Base-by-base conservation (phyloP, 805 yeast genomes). In the Candida silvicultrix region DNA sequence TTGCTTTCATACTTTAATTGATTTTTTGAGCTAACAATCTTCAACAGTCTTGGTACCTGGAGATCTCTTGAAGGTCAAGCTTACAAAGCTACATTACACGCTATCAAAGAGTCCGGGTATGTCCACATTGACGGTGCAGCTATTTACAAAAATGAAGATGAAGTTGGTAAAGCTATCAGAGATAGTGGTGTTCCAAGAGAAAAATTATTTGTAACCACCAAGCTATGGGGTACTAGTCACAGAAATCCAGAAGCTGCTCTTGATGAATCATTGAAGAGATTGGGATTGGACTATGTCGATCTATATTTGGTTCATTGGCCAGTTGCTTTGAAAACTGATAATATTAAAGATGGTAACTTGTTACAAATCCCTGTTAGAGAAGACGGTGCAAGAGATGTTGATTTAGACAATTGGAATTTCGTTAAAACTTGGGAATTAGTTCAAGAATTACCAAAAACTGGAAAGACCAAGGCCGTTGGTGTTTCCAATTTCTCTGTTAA, bases 251-350 rank as follows among this genome's bases (percentile, higher is more conserved):
- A 59, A 40, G 65, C 59, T 25, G 83, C 82, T 14, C 62, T 85
- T 38, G 73, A 78, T 19, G 65, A 62, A 32, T 81, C 89, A 8
- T 69, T 85, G 57, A 54, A 71, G 51, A 77, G 79, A 55, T 70
- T 85, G 50, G 80, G 79, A 1, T 60, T 84, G 53, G 90, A 82
- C 43, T 86, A 86, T 57, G 81, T 86, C 44, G 95, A 86, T 59
- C 68, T 86, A 50, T 79, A 81, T 60, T 72, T 87, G 58, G 73
- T 85, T 61, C 95, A 86, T 65, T 87, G 92, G 92, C 95, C 95
- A 6, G 74, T 75, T 38, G 68, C 82, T 10, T 61, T 75, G 47
- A 74, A 60, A 49, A 64, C 71, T 39, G 68, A 64, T 20, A 69
- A 67, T 35, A 67, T 65, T 5, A 43, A 52, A 19, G 45, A 62